Evolutionary conservation across 2,329 filamentous ascomycete genomes (phyloP), one percentile per base, ranked within the genome.

Genomic region (Beauveria brongniartii): DNA sequence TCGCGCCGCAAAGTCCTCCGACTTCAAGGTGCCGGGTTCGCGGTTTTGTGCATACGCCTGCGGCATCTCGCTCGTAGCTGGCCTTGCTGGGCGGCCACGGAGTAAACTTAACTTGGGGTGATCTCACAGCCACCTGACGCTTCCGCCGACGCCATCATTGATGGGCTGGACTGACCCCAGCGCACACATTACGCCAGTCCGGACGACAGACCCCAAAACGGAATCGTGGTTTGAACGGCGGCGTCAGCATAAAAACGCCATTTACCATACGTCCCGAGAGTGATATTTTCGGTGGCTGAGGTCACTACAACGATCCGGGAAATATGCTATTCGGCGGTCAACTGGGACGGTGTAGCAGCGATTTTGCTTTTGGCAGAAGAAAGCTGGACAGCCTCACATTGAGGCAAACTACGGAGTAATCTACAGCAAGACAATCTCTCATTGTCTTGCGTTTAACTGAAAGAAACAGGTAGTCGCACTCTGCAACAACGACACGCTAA

Each of bases 191-290:
- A 52, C 58, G 41, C 58, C 58, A 43, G 58, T 53, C 58, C 58
- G 58, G 58, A 55, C 37, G 40, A 54, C 40, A 44, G 50, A 41
- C 51, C 58, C 58, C 58, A 50, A 60, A 60, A 52, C 16, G 58
- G 58, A 55, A 60, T 60, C 58, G 58, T 9, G 43, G 54, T 43
- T 41, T 55, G 20, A 30, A 37, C 40, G 50, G 41, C 50, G 48
- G 58, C 58, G 50, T 60, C 58, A 60, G 50, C 50, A 60, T 43
- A n/a, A 59, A 52, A 59, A 43, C 40, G 47, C 56, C 48, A 52
- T 59, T 24, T n/a, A 52, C 34, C n/a, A 60, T 14, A 43, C 37
- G 24, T 37, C 47, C 56, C 56, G 6, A 12, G 48, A 53, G 37
- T 53, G 40, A 28, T 46, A 8, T 59, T 53, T 41, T 37, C n/a